A percentile compares a stretch with the other conserved stretches of the same genome.
phyloP scores from a whole-genome alignment of 2,329 filamentous ascomycete species.

The Verticillium tricorpus region DNA sequence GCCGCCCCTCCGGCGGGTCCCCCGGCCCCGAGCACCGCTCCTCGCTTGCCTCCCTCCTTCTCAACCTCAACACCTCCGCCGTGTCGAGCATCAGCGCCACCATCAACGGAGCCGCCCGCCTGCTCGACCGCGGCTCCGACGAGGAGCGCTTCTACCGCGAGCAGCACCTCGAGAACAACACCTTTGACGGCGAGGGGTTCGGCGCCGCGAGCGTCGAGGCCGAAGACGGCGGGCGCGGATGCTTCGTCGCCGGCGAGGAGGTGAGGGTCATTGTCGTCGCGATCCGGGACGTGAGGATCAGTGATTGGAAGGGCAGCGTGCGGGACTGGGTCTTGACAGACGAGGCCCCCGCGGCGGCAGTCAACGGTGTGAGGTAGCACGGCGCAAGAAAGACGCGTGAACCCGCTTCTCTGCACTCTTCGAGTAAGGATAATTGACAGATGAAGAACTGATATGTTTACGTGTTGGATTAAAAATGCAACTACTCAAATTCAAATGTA shows the following conservation, averaged over 20 bases:
- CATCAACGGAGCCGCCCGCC: conserved; percentile 79
- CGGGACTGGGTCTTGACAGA: conserved; percentile 63
- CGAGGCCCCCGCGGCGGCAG: conserved; percentile 18
- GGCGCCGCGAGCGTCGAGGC: conserved; percentile 32
- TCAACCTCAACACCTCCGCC: conserved; percentile 87
- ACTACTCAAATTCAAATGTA: not conserved
- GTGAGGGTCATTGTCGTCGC: conserved; percentile 83
- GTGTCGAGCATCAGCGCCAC: conserved; percentile 87
- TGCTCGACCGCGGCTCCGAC: conserved; percentile 68
- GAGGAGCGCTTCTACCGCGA: conserved; percentile 82
- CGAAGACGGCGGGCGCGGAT: conserved; percentile 52
- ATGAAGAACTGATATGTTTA: not conserved
- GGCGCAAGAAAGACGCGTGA: not conserved
- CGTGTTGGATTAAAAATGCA: not conserved
- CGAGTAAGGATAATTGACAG: no score
- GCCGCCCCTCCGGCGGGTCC: conserved; percentile 55
- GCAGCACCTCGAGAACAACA: conserved; percentile 87
- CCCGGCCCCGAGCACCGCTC: conserved; percentile 63
- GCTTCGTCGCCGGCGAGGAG: conserved; percentile 75
- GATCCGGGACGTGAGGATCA: conserved; percentile 80
- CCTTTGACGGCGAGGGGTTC: conserved; percentile 54
- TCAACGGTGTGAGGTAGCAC: conserved; percentile 35
- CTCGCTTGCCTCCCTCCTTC: conserved; percentile 74
- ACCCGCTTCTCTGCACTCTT: no score
- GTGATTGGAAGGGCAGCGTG: conserved; percentile 93